These are phyloP conservation scores for Talaromyces piceae DNA, from an alignment of 2,329 filamentous ascomycete genomes.

Conservation along the genomic window DNA sequence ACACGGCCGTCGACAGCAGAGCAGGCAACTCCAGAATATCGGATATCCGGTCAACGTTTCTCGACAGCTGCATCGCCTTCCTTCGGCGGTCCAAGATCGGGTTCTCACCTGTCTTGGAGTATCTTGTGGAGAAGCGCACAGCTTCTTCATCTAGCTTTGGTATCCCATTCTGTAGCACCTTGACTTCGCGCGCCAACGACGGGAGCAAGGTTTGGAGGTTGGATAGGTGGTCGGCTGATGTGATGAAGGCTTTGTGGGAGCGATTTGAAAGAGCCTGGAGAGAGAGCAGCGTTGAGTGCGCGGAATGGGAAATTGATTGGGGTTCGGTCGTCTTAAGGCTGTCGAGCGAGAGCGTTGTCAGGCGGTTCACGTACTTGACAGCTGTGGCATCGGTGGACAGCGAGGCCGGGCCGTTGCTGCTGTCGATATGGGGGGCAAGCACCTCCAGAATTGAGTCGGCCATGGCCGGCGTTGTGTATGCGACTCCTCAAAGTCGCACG, in stretches of 20 bases:
- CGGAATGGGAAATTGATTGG: constrained; percentile 68
- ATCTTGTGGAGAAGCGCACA: constrained; percentile 72
- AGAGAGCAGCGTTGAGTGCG: constrained; percentile 72
- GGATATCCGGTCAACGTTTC: constrained; percentile 81
- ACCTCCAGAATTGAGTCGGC: constrained; percentile 70
- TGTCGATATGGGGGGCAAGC: constrained; percentile 53
- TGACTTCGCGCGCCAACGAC: constrained; percentile 56
- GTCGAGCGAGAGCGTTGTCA: constrained; percentile 68
- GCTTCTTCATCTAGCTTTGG: constrained; percentile 73
- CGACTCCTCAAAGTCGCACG: no score
- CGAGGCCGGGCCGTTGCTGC: constrained; percentile 24
- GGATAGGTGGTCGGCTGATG: constrained; percentile 70
- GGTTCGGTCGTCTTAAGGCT: constrained; percentile 69
- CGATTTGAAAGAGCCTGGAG: constrained; percentile 84
- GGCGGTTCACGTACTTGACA: constrained; percentile 64
- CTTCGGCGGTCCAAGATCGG: constrained; percentile 65
- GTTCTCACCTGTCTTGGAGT: constrained; percentile 65
- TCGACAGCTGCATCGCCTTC: constrained; percentile 69
- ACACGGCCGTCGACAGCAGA: constrained; percentile 67
- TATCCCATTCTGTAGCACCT: constrained; percentile 62
- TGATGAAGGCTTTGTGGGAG: constrained; percentile 76
- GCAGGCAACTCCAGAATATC: constrained; percentile 87
- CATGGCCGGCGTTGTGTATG: constrained; percentile 37
- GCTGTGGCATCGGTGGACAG: constrained; percentile 35
- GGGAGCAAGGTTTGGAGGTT: constrained; percentile 67